phyloP scores from a whole-genome alignment of 352 stramenopile genomes.

The Pythium rishiriense region DNA sequence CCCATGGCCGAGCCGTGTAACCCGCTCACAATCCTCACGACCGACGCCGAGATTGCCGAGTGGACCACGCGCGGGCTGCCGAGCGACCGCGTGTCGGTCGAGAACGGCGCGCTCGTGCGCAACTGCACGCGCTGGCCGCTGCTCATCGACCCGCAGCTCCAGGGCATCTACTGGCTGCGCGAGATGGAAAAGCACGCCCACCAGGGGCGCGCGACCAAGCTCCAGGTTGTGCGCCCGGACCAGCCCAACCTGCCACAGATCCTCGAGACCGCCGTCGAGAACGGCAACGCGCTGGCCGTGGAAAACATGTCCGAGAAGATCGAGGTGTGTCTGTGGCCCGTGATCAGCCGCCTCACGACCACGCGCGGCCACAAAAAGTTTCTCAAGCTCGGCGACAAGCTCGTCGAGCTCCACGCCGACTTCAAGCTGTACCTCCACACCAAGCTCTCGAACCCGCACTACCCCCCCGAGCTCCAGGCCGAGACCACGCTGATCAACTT shows the following conservation, averaged over 20 bases:
- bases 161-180: conserved; percentile 88
- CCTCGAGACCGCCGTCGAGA: conserved; percentile 79
- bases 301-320: conserved; percentile 90
- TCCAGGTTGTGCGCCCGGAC: conserved; percentile 85
- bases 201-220: conserved; percentile 34
- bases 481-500: conserved; percentile 93
- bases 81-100: conserved; percentile 87
- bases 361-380: conserved; percentile 73
- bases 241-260: conserved; percentile 73
- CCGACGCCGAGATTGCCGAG: conserved; percentile 76
- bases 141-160: conserved; percentile 90
- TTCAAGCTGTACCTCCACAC: conserved; percentile 92
- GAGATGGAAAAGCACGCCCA: conserved; percentile 77
- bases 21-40: conserved; percentile 72
- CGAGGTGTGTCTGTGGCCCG: conserved; percentile 83
- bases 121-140: conserved; percentile 84
- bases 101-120: conserved; percentile 90
- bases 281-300: conserved; percentile 78
- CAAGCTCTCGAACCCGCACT: conserved; percentile 93
- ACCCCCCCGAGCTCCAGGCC: conserved; percentile 89
- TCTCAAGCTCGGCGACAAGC: conserved; percentile 86
- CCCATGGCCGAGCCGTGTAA: conserved; percentile 47
- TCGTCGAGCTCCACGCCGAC: conserved; percentile 77
- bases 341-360: conserved; percentile 76
- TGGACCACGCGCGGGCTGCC: conserved; percentile 87